Evolutionary conservation across 495 filamentous ascomycete genomes (phyloP), one percentile per base, ranked within the genome.

Genomic region (Podospora pseudocomata): DNA sequence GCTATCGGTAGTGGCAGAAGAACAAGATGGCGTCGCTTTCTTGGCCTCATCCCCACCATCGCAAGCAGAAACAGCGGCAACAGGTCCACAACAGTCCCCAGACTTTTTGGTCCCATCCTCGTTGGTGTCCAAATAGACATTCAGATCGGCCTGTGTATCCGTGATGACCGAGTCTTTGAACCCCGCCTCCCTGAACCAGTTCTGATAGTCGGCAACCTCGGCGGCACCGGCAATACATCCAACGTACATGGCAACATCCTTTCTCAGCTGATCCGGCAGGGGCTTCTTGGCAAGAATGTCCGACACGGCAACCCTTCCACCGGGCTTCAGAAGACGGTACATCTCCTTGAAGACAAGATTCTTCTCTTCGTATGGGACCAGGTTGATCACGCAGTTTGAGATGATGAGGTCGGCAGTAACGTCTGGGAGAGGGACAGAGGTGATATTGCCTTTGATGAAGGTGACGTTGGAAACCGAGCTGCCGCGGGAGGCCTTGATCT

Each of bases 211-310:
- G 9, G 62, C 70, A 23, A 87, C 74, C 72, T 78, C 65, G 63
- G 85, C 87, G 0, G 87, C 86, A 19, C 89, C 88, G 7, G 83
- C 80, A 44, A 90, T 79, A 66, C 89, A 90, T 1, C 87, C 88
- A 39, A 86, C 83, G 73, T 89, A 87, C 58, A 87, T 71, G 23
- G 82, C 80, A 19, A 86, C 72, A 75, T 84, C 75, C 2, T 75
- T 77, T 19, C 72, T 76, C 23, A 91, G 39, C 16, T 81, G 75
- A 32, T 83, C 70, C 0, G 87, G 82, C 15, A 90, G 77, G 20
- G 74, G 68, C 72, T 84, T 81, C 71, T 80, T 85, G 49, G 83
- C 79, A 5, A 91, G 75, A 67, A 91, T 88, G 74, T 91, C 89
- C n/a, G 83, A 86, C 15, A 92, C 78, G 5, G 87, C 89, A 23